phyloP scores from a whole-genome alignment of 768 basidiomycete genomes.

The Suillus subaureus region DNA sequence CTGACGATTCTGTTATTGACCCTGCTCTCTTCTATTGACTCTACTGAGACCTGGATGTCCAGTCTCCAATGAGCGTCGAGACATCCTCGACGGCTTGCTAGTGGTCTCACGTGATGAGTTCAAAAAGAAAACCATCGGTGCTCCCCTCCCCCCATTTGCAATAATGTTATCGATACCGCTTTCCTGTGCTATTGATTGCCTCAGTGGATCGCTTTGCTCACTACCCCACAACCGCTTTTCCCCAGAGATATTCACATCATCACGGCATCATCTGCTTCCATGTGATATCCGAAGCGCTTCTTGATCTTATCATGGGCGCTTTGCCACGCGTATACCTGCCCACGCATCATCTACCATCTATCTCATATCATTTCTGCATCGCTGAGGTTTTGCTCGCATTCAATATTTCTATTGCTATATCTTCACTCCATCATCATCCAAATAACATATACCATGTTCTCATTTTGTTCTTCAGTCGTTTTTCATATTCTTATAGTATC shows the following conservation, averaged over 20 bases:
- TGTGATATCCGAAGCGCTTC: constrained; percentile 5
- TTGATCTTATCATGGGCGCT: background rate
- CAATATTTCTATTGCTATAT: background rate
- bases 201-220: constrained; percentile 8
- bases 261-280: background rate
- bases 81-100: background rate
- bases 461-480: background rate
- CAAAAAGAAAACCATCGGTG: constrained; percentile 14
- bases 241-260: background rate
- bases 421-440: constrained; percentile 7
- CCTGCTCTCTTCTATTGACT: constrained; percentile 31
- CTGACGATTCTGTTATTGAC: constrained; percentile 31
- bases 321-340: background rate
- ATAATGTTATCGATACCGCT: constrained; percentile 9
- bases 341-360: constrained; percentile 1
- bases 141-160: constrained; percentile 6
- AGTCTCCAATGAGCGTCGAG: constrained; percentile 11
- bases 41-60: constrained; percentile 33
- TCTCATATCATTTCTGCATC: background rate
- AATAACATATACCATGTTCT: constrained; percentile 1
- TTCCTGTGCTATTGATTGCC: constrained; percentile 7
- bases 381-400: background rate
- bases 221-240: background rate
- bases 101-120: background rate
- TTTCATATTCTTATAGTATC: background rate